phyloP scores from a whole-genome alignment of 2,329 filamentous ascomycete species.

The Rutstroemia sp. region DNA sequence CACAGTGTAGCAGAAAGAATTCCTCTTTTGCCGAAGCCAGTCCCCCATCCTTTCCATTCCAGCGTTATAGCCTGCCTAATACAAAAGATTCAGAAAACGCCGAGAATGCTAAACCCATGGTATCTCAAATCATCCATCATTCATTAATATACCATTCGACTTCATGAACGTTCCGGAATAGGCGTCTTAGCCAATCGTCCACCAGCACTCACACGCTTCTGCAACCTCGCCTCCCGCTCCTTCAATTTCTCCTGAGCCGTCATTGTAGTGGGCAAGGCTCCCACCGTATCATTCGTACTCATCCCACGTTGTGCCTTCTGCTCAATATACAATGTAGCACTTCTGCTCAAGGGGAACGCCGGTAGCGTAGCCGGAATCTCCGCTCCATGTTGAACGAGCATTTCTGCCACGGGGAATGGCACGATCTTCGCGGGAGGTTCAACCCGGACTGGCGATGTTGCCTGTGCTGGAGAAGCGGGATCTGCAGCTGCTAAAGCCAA shows the following conservation, averaged over 20 bases:
- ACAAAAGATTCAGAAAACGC: constrained; percentile 21
- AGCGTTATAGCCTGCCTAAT: neutral
- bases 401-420: constrained; percentile 82
- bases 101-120: constrained; percentile 27
- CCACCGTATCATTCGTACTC: constrained; percentile 46
- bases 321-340: constrained; percentile 78
- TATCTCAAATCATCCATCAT: constrained; percentile 28
- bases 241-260: constrained; percentile 43
- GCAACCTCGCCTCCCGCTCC: constrained; percentile 61
- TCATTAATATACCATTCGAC: constrained; percentile 16
- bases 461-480: constrained; percentile 65
- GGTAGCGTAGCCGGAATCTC: constrained; percentile 71
- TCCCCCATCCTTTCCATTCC: neutral
- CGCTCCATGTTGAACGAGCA: constrained; percentile 89
- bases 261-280: constrained; percentile 49
- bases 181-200: constrained; percentile 52
- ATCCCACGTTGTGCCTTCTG: constrained; percentile 53
- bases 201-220: constrained; percentile 74
- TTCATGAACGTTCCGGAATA: constrained; percentile 26
- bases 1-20: neutral
- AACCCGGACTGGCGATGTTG: constrained; percentile 35
- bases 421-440: constrained; percentile 41
- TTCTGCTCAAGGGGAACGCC: constrained; percentile 74
- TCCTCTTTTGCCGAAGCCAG: neutral
- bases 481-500: constrained; percentile 88